Percentiles rank a stretch among this genome's conserved stretches.
These are phyloP conservation scores for Setaria viridis DNA, from an alignment of 202 grass and related monocot species.

Conservation along the genomic window DNA sequence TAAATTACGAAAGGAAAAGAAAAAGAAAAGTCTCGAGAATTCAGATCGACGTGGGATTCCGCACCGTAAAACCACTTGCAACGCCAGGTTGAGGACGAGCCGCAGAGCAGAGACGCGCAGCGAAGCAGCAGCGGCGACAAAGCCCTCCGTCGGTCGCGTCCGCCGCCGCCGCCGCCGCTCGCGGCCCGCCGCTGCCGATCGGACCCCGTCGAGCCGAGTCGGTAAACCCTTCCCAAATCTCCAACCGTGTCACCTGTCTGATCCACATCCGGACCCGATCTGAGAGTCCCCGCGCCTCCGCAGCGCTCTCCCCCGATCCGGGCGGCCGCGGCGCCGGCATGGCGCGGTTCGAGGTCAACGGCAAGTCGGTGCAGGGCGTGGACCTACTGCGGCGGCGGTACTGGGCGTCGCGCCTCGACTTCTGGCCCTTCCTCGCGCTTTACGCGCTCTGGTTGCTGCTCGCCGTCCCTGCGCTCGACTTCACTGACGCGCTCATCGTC, in stretches of 20 bases:
- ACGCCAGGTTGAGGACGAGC: conserved; percentile 7
- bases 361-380: conserved; percentile 91
- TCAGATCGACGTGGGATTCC: conserved; percentile 53
- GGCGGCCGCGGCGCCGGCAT: conserved; percentile 49
- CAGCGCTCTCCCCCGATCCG: conserved; percentile 49
- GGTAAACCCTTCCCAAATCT: conserved; percentile 33
- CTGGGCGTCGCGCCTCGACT: conserved; percentile 85
- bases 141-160: conserved; percentile 42
- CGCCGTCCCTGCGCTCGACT: conserved; percentile 80
- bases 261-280: conserved; percentile 47
- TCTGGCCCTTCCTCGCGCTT: conserved; percentile 90
- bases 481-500: conserved; percentile 82
- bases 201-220: not conserved
- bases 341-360: conserved; percentile 85
- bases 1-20: conserved; percentile 14
- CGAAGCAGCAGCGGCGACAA: conserved; percentile 37
- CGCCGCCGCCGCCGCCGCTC: not conserved
- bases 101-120: conserved; percentile 20
- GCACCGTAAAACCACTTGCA: conserved; percentile 38
- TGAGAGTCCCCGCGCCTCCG: conserved; percentile 28
- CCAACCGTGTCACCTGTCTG: not conserved
- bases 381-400: conserved; percentile 79
- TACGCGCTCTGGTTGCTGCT: conserved; percentile 80
- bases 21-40: conserved; percentile 37
- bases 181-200: conserved; percentile 24